These are phyloP conservation scores for Pseudopediastrum boryanum DNA, from an alignment of 139 green algal genomes.

Conservation along the genomic window DNA sequence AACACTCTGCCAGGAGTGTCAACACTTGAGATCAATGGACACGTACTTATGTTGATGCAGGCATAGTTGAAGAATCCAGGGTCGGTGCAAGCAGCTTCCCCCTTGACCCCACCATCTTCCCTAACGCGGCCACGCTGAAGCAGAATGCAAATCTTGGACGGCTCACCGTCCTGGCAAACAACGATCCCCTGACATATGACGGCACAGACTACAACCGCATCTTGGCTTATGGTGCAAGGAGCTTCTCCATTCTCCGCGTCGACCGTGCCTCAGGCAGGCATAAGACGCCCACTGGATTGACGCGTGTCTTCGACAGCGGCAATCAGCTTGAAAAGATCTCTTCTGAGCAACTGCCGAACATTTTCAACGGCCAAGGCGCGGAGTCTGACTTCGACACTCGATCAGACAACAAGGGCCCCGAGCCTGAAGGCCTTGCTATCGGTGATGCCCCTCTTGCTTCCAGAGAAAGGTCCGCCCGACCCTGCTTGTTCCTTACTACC, in stretches of 20 bases:
- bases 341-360: background rate
- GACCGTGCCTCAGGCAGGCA: background rate
- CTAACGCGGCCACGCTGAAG: no score
- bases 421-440: constrained; percentile 18
- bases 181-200: no score
- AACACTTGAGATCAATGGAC: no score
- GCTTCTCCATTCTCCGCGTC: constrained; percentile 24
- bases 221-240: constrained; percentile 2
- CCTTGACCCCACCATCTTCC: no score
- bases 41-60: no score
- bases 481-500: constrained; percentile 11
- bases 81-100: no score
- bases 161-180: no score
- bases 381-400: constrained; percentile 1
- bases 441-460: background rate
- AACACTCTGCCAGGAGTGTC: no score
- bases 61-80: no score
- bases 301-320: constrained; percentile 5
- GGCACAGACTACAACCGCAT: constrained; percentile 8
- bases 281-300: constrained; percentile 2
- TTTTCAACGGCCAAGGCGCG: constrained; percentile 21
- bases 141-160: no score
- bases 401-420: constrained; percentile 28
- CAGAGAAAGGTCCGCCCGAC: background rate
- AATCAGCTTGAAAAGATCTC: constrained; percentile 14